Evolutionary conservation across 306 rosid species (phyloP).

Genomic region (Coriaria nepalensis): DNA sequence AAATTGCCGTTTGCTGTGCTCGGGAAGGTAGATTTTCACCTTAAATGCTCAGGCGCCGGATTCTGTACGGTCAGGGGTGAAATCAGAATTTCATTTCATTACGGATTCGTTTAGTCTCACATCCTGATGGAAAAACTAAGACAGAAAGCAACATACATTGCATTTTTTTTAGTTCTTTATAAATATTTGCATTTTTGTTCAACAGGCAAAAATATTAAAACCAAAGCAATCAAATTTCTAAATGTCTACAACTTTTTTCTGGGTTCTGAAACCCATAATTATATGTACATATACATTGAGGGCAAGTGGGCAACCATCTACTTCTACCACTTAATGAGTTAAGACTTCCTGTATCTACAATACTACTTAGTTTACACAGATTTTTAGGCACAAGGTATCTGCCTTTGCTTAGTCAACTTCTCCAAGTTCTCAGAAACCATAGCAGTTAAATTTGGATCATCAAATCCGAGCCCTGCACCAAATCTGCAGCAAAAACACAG

Average conservation of each 20-base stretch:
- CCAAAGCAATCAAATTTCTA: neutral
- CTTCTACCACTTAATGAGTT: neutral
- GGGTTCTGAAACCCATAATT: too few relatives aligned
- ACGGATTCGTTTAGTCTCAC: constrained; percentile 59
- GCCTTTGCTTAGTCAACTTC: constrained; percentile 62
- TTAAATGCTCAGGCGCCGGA: constrained; percentile 92
- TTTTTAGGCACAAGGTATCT: constrained; percentile 66
- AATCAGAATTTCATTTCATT: constrained; percentile 43
- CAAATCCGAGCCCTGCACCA: constrained; percentile 71
- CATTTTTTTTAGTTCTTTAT: constrained; percentile 12
- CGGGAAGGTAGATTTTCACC: constrained; percentile 50
- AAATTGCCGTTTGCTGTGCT: constrained; percentile 61
- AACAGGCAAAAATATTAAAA: neutral
- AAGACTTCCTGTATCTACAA: constrained; percentile 4
- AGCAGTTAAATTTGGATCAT: constrained; percentile 84
- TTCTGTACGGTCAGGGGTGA: constrained; percentile 45
- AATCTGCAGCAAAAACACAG: constrained; percentile 38
- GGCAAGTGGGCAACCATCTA: too few relatives aligned
- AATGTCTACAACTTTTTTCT: too few relatives aligned
- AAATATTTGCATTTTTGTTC: neutral
- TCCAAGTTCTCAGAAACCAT: constrained; percentile 83
- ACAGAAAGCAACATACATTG: constrained; percentile 7
- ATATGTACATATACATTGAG: too few relatives aligned
- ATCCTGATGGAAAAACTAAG: constrained; percentile 10
- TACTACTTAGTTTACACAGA: neutral